phyloP scores from a whole-genome alignment of 2,329 filamentous ascomycete genomes.

The Gaeumannomyces tritici region DNA sequence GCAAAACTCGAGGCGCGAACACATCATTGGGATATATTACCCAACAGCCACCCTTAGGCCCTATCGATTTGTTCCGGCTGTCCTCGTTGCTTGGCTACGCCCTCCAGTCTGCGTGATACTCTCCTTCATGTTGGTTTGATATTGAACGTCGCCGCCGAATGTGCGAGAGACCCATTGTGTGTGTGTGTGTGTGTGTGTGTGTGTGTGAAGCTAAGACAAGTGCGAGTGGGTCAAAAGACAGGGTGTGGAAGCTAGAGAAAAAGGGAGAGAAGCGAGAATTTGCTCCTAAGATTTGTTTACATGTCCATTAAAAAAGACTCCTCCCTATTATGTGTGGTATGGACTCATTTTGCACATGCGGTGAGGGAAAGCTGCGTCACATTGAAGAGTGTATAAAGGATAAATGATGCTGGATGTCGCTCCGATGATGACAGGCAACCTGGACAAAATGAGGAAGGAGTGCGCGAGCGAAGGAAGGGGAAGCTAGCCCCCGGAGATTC shows the following conservation, averaged over 20 bases:
- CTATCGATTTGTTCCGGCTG: too few species aligned
- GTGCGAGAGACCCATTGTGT: background rate
- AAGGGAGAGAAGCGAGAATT: background rate
- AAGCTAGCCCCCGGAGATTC: background rate
- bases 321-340: too few species aligned
- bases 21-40: background rate
- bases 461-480: background rate
- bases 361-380: too few species aligned
- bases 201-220: background rate
- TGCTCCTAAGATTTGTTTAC: background rate
- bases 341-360: too few species aligned
- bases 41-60: too few species aligned
- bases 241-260: background rate
- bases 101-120: too few species aligned
- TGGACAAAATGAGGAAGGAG: too few species aligned
- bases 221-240: background rate
- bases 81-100: too few species aligned
- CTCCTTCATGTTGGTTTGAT: background rate
- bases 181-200: too few species aligned
- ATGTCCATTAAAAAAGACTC: too few species aligned
- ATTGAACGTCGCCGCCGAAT: background rate
- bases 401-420: background rate
- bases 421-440: too few species aligned
- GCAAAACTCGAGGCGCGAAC: background rate
- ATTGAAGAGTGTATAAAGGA: too few species aligned